A percentile compares a stretch with the other conserved stretches of the same genome.
These are phyloP conservation scores for Pleurotus eryngii DNA, from an alignment of 768 basidiomycete species.

Conservation along the genomic window DNA sequence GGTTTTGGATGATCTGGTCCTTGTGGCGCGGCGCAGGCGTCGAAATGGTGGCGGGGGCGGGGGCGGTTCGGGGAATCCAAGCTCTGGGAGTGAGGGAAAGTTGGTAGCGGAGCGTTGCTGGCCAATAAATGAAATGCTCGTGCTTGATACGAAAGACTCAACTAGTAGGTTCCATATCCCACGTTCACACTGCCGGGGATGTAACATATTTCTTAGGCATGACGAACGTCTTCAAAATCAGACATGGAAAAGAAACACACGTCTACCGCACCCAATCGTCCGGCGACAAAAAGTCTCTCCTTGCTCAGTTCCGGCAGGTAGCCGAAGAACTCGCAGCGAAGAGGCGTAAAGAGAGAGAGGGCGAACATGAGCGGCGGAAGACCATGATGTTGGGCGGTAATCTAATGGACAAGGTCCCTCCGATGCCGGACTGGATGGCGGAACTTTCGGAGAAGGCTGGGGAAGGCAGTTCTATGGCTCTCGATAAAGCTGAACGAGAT, in stretches of 20 bases:
- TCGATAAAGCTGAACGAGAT: constrained; percentile 78
- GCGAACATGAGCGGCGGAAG: constrained; percentile 86
- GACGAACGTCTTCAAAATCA: constrained; percentile 96
- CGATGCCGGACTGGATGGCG: constrained; percentile 75
- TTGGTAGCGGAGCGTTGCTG: constrained; percentile 93
- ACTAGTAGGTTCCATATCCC: constrained; percentile 53
- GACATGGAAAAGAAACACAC: constrained; percentile 89
- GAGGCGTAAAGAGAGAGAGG: constrained; percentile 90
- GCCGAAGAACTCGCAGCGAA: constrained; percentile 89
- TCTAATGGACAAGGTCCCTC: constrained; percentile 33
- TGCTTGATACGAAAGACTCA: constrained; percentile 94
- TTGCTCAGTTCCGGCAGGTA: constrained; percentile 85
- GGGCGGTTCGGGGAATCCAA: constrained; percentile 29
- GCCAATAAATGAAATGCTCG: constrained; percentile 90
- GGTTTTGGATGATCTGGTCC: constrained; percentile 84
- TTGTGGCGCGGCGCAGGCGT: constrained; percentile 79
- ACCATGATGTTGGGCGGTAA: constrained; percentile 59
- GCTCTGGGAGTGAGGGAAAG: constrained; percentile 61
- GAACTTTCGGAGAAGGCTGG: constrained; percentile 61
- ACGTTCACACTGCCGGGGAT: constrained; percentile 2
- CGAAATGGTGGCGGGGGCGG: constrained; percentile 50
- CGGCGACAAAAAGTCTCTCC: constrained; percentile 82
- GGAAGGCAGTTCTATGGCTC: constrained; percentile 48
- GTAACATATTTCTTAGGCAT: constrained; percentile 42
- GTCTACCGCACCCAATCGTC: constrained; percentile 85